A percentile compares a stretch with the other conserved stretches of the same genome.
Evolutionary conservation across 2,329 filamentous ascomycete genomes (phyloP).

Genomic region (Microcyclospora pomicola): DNA sequence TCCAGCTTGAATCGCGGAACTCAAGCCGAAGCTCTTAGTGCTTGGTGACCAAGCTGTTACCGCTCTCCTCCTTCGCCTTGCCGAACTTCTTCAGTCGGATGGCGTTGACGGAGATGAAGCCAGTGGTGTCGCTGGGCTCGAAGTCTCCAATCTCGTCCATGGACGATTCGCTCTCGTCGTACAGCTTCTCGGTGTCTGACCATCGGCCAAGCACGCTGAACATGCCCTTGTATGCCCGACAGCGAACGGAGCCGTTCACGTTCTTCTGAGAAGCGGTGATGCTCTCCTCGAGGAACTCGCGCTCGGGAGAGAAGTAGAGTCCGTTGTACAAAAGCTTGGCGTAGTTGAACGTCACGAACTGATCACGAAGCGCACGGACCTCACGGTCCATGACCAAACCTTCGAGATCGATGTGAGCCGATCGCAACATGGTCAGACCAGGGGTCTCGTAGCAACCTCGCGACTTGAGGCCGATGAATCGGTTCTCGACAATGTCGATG

Average conservation of each 20-base stretch:
- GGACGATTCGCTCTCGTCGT: constrained; percentile 49
- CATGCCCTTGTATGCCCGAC: constrained; percentile 53
- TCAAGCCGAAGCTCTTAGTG: background rate
- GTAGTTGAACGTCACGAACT: constrained; percentile 54
- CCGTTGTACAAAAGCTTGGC: constrained; percentile 48
- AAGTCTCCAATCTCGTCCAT: constrained; percentile 63
- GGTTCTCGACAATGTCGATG: constrained; percentile 73
- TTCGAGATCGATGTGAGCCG: constrained; percentile 48
- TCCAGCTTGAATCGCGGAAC: no score
- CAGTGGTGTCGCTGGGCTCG: constrained; percentile 50
- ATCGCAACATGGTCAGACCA: constrained; percentile 41
- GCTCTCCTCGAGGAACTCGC: constrained; percentile 55
- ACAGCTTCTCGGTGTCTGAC: constrained; percentile 54
- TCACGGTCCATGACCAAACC: constrained; percentile 55
- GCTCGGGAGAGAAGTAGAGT: constrained; percentile 56
- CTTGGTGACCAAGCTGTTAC: constrained; percentile 19
- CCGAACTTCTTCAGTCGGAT: constrained; percentile 39
- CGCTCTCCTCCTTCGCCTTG: constrained; percentile 24
- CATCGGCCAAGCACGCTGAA: constrained; percentile 46
- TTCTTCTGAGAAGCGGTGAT: constrained; percentile 46
- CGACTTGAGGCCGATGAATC: constrained; percentile 67
- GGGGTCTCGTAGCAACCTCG: constrained; percentile 68
- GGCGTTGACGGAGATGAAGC: constrained; percentile 57
- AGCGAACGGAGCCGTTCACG: constrained; percentile 48
- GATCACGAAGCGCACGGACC: constrained; percentile 55